These are phyloP conservation scores for Sugiyamaella novakii DNA, from an alignment of 1,139 yeast genomes.

Conservation along the genomic window DNA sequence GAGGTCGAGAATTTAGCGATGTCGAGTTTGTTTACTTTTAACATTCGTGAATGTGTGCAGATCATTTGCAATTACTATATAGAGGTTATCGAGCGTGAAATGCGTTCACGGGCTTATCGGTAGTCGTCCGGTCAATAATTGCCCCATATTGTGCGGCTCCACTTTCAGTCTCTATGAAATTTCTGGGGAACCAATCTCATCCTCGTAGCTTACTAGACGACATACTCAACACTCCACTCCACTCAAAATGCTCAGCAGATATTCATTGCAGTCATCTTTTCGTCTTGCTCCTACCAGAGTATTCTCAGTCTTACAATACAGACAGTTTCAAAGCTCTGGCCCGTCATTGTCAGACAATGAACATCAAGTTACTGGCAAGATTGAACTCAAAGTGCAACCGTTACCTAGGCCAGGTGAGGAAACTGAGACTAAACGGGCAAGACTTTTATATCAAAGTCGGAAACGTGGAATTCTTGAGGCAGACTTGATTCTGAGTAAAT, in stretches of 20 bases:
- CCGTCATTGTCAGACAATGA: background rate
- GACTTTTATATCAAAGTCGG: conserved; percentile 86
- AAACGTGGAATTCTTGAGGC: conserved; percentile 96
- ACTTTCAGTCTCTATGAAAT: no score
- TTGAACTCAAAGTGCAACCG: conserved; percentile 61
- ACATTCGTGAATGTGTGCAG: no score
- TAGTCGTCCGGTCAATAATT: no score
- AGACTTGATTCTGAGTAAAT: conserved; percentile 79
- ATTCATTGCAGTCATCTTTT: background rate
- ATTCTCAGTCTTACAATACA: background rate
- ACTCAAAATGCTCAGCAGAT: background rate
- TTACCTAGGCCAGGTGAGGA: conserved; percentile 73
- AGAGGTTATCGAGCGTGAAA: no score
- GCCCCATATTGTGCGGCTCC: no score
- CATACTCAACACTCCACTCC: no score
- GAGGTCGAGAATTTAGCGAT: background rate
- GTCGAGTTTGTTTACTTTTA: conserved; percentile 5
- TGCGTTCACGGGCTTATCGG: no score
- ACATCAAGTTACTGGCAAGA: conserved; percentile 10
- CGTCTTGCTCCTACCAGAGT: background rate
- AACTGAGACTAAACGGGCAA: conserved; percentile 76
- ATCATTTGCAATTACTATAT: background rate
- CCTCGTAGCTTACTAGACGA: no score
- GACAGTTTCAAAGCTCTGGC: background rate
- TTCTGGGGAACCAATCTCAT: no score